A percentile compares a stretch with the other conserved stretches of the same genome.
phyloP scores from a whole-genome alignment of 75 land plant species.

The Gnetum montanum region DNA sequence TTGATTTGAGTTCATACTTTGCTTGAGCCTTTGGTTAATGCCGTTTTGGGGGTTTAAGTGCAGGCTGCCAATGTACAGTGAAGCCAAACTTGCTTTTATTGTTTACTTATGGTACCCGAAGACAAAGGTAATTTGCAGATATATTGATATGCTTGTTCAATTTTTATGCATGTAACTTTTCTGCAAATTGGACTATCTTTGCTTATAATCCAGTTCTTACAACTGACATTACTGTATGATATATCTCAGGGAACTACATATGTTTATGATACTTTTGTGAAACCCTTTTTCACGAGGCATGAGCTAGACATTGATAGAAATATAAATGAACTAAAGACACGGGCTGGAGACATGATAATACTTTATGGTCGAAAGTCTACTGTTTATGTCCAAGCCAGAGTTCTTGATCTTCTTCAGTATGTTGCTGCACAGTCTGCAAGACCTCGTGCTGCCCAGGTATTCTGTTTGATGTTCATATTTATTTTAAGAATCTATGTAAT shows the following conservation, averaged over 20 bases:
- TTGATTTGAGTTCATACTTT: no score
- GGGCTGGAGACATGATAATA: slow-evolving; percentile 62
- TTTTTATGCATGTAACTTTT: no score
- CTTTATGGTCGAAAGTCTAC: slow-evolving; percentile 56
- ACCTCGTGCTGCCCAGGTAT: slow-evolving; percentile 36
- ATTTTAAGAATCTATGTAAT: not conserved
- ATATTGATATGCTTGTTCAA: not conserved
- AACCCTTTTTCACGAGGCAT: slow-evolving; percentile 65
- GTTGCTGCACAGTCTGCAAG: slow-evolving; percentile 64
- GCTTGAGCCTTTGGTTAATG: no score
- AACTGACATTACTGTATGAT: no score
- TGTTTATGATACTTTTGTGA: slow-evolving; percentile 61
- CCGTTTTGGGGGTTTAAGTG: slow-evolving; percentile 14
- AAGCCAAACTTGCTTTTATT: slow-evolving; percentile 67
- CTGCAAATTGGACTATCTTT: no score
- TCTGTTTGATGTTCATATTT: not conserved
- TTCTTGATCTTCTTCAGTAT: slow-evolving; percentile 66
- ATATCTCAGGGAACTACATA: slow-evolving; percentile 79
- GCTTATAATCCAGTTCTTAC: no score
- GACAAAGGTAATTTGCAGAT: slow-evolving; percentile 50
- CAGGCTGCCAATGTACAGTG: slow-evolving; percentile 81
- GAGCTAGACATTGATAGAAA: slow-evolving; percentile 82
- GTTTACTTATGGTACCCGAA: slow-evolving; percentile 75
- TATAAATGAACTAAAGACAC: slow-evolving; percentile 60
- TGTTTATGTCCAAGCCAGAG: slow-evolving; percentile 50